Base-by-base conservation (phyloP, 257 asterid genomes). In the Catharanthus roseus region DNA sequence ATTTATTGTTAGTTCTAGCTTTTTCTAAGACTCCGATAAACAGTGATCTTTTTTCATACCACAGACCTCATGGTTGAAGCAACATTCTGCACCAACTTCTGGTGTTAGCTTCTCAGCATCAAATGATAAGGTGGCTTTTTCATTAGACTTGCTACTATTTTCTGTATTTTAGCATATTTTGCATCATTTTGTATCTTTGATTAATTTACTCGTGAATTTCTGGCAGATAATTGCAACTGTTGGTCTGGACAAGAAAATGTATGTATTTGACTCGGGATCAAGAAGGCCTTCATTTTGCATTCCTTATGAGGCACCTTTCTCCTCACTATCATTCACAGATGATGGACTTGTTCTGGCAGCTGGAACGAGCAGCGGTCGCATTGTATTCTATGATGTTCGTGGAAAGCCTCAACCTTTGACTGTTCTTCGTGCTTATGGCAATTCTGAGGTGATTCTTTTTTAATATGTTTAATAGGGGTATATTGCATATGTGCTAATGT, bases 11-110 rank as follows among this genome's bases (percentile, higher is more conserved):
- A 64, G 33, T 67, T 67, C 39, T 45, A 24, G 16, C 13, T 29
- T 31, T 63, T 29, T 50, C 63, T 49, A 60, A 21, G 23, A 38
- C 49, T 44, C 38, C 3, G 8, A 36, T 61, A 65, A 50, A 50
- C 65, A 8, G 49, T 60, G 42, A 68, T 24, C 7, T 41, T 57
- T 57, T 24, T 47, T 31, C 67, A 70, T 75, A 60, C 72, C 76
- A 76, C 60, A 91, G 97, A 89, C 85, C 83, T 91, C 99, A 74
- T 95, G 99, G 99, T 69, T 86, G 75, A 91, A 90, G 86, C 98
- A 95, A 81, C 99, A 95, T 80, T 91, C 98, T 73, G 97, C 99
- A 58, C 99, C 98, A 57, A 88, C 89, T 75, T 86, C 98, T 77
- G 97, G 96, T 6, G 84, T 95, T 81, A 82, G 96, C 85, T 91